Conservation (phyloP, 139 green algal genomes). For the Gonium pectorale region DNA sequence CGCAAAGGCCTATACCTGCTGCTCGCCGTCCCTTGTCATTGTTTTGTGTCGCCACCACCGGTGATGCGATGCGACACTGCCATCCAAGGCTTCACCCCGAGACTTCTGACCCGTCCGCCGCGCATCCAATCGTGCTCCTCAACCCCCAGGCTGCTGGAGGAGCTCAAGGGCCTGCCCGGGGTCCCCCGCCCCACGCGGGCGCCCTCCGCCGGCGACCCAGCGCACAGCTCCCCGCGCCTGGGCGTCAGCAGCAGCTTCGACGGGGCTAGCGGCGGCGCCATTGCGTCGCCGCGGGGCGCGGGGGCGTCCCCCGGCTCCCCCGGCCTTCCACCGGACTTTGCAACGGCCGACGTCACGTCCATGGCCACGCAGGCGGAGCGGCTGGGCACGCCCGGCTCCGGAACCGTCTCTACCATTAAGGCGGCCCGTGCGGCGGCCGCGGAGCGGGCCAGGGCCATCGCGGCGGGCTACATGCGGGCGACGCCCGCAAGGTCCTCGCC, state of each 20-base stretch:
- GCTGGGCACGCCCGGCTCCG: neutral
- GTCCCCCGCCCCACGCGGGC: neutral
- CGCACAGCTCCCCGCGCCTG: neutral
- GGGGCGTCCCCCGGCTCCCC: too few relatives aligned
- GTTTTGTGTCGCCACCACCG: too few relatives aligned
- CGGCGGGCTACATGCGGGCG: neutral
- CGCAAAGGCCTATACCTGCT: too few relatives aligned
- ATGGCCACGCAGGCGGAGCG: neutral
- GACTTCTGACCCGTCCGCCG: too few relatives aligned
- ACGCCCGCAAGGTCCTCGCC: neutral
- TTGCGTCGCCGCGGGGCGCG: neutral
- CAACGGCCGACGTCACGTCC: neutral
- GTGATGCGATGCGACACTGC: too few relatives aligned
- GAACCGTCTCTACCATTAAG: neutral
- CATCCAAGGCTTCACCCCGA: too few relatives aligned
- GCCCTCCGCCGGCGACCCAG: neutral
- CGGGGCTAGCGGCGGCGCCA: neutral
- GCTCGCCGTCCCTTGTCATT: too few relatives aligned
- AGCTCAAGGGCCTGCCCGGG: constrained; percentile 17
- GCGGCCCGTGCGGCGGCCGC: constrained; percentile 5
- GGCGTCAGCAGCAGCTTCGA: neutral
- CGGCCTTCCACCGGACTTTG: neutral
- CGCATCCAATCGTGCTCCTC: too few relatives aligned
- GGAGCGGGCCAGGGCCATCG: neutral
- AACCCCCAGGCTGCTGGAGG: constrained; percentile 19